Evolutionary conservation across 2,329 filamentous ascomycete genomes (phyloP).

Genomic region (Arthroderma sp.): DNA sequence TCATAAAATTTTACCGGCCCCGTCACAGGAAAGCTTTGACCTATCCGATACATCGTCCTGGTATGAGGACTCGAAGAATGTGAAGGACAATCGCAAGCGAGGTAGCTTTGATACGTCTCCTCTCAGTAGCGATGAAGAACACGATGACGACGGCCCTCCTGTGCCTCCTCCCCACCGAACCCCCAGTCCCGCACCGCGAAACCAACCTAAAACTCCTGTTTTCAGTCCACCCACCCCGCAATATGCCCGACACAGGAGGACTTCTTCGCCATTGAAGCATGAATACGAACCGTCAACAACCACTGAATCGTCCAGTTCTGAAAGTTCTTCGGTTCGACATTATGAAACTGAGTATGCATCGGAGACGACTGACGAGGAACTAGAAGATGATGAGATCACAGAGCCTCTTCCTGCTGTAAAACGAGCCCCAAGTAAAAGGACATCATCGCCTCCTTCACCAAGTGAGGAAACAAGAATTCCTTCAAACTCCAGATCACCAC

Average conservation of each 20-base stretch:
- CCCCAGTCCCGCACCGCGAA: slow-evolving; percentile 31
- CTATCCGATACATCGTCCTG: too few relatives aligned
- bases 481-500: slow-evolving; percentile 71
- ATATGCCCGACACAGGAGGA: slow-evolving; percentile 48
- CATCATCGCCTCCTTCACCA: slow-evolving; percentile 27
- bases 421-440: slow-evolving; percentile 28
- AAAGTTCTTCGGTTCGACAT: slow-evolving; percentile 43
- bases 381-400: slow-evolving; percentile 37
- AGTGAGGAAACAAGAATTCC: slow-evolving; percentile 51
- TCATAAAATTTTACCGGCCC: slow-evolving; percentile 19
- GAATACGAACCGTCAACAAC: slow-evolving; percentile 83
- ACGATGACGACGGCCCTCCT: slow-evolving; percentile 20
- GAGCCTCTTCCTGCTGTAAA: slow-evolving; percentile 19
- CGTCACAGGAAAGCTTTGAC: slow-evolving; percentile 8
- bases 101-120: neutral
- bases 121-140: slow-evolving; percentile 10
- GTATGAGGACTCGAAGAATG: too few relatives aligned
- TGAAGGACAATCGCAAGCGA: neutral
- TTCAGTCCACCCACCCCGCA: slow-evolving; percentile 36
- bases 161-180: slow-evolving; percentile 39
- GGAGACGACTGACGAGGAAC: slow-evolving; percentile 43
- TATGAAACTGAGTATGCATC: slow-evolving; percentile 37
- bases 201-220: slow-evolving; percentile 33
- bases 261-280: slow-evolving; percentile 89
- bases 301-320: slow-evolving; percentile 46